phyloP scores from a whole-genome alignment of 805 yeast species.

The Pichia nakasei region DNA sequence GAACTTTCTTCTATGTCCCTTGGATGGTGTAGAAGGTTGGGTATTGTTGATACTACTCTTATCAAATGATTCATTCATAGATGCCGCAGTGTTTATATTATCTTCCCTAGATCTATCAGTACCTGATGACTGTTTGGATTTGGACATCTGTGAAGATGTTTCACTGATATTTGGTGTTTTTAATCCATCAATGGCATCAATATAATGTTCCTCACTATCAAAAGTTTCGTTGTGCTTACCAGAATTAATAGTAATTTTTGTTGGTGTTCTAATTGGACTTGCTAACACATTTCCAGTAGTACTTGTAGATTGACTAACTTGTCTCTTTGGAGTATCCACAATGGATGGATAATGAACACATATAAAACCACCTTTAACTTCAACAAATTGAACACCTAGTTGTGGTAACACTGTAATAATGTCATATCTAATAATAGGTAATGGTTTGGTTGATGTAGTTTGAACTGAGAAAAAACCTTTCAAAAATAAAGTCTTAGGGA shows the following conservation, averaged over 20 bases:
- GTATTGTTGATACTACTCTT: neutral
- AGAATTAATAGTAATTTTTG: constrained; percentile 1
- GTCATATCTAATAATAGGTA: constrained; percentile 80
- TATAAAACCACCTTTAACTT: constrained; percentile 88
- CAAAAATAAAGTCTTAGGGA: constrained; percentile 80
- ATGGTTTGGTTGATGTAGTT: constrained; percentile 86
- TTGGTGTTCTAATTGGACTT: constrained; percentile 7
- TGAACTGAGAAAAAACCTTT: constrained; percentile 93
- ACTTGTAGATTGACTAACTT: neutral
- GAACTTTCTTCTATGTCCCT: constrained; percentile 52
- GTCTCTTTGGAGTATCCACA: constrained; percentile 10
- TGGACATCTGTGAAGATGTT: constrained; percentile 12
- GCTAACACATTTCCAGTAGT: neutral
- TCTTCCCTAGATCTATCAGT: constrained; percentile 23
- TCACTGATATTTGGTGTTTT: constrained; percentile 13
- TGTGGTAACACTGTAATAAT: constrained; percentile 68
- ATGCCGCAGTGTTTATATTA: constrained; percentile 5
- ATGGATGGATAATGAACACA: constrained; percentile 62
- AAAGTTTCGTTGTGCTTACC: constrained; percentile 14
- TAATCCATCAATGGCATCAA: constrained; percentile 7
- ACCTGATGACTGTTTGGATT: constrained; percentile 15
- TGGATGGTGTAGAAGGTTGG: constrained; percentile 20
- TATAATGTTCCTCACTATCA: constrained; percentile 11
- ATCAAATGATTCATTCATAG: neutral
- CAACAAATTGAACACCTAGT: constrained; percentile 73